phyloP scores from a whole-genome alignment of 2,329 filamentous ascomycete species.

The Annulohypoxylon truncatum region DNA sequence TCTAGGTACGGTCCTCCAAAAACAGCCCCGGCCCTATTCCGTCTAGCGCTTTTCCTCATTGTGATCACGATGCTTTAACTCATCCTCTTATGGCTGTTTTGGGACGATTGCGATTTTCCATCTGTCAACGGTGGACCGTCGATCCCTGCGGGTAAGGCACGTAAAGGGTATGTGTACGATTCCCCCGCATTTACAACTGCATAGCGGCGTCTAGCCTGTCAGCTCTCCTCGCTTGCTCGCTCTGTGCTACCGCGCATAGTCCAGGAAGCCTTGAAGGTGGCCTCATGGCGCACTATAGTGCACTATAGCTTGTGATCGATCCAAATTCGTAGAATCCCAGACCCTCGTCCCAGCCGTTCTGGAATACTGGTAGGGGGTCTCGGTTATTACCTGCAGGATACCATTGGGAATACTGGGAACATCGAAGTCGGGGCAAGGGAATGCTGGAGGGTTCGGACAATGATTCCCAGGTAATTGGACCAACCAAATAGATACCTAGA shows the following conservation, averaged over 20 bases:
- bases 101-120: slow-evolving; percentile 30
- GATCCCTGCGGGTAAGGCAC: slow-evolving; percentile 37
- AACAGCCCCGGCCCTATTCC: slow-evolving; percentile 23
- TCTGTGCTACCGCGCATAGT: slow-evolving; percentile 6
- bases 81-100: slow-evolving; percentile 38
- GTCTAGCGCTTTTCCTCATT: slow-evolving; percentile 36
- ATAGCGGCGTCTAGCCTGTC: slow-evolving; percentile 27
- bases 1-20: slow-evolving; percentile 16
- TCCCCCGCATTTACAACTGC: slow-evolving; percentile 40
- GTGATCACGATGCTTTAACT: slow-evolving; percentile 39
- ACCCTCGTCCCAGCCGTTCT: slow-evolving; percentile 19
- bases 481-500: slow-evolving; percentile 18
- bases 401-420: background rate
- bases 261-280: background rate
- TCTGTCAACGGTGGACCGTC: slow-evolving; percentile 36
- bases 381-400: slow-evolving; percentile 33
- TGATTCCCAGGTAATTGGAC: slow-evolving; percentile 38
- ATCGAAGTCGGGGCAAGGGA: slow-evolving; percentile 32
- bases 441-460: slow-evolving; percentile 26
- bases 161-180: slow-evolving; percentile 16
- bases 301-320: slow-evolving; percentile 33
- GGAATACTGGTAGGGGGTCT: slow-evolving; percentile 26
- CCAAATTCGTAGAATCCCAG: slow-evolving; percentile 34
- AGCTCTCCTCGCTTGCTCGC: slow-evolving; percentile 13
- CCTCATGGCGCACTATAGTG: slow-evolving; percentile 5